A percentile compares a stretch with the other conserved stretches of the same genome.
These are phyloP conservation scores for Medicago lupulina DNA, from an alignment of 306 rosid species.

Conservation along the genomic window DNA sequence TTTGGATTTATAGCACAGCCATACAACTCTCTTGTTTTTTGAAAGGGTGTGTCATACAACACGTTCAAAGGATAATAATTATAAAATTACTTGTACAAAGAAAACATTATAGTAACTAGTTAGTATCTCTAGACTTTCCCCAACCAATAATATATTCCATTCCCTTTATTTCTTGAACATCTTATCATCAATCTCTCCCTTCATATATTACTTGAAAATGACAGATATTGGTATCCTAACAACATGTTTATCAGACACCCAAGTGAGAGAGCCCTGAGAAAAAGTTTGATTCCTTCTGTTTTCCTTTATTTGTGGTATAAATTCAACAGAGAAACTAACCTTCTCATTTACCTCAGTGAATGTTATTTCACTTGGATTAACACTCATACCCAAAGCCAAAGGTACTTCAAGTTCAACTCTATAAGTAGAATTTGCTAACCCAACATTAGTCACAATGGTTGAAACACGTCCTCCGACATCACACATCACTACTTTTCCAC, in stretches of 20 bases:
- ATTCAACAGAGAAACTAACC: conserved; percentile 41
- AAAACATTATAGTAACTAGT: too few relatives aligned
- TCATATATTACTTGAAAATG: not conserved
- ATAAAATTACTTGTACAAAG: too few relatives aligned
- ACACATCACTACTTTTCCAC: conserved; percentile 61
- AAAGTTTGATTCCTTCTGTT: conserved; percentile 34
- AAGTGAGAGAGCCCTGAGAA: conserved; percentile 54
- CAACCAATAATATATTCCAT: not conserved
- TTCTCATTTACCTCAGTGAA: conserved; percentile 54
- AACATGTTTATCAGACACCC: conserved; percentile 55
- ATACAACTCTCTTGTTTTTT: too few relatives aligned
- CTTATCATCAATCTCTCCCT: not conserved
- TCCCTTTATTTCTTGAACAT: not conserved
- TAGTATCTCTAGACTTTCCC: not conserved
- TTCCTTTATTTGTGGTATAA: conserved; percentile 42
- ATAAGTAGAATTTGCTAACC: conserved; percentile 49
- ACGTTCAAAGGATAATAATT: too few relatives aligned
- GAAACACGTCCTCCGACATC: conserved; percentile 46
- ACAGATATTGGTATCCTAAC: conserved; percentile 57
- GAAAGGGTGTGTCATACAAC: too few relatives aligned
- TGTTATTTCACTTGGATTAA: conserved; percentile 42
- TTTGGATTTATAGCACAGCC: too few relatives aligned
- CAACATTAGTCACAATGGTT: conserved; percentile 56
- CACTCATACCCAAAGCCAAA: conserved; percentile 41
- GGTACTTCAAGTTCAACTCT: conserved; percentile 40